Evolutionary conservation across 768 basidiomycete species (phyloP).

Genomic region (Boletus eberwhitei): DNA sequence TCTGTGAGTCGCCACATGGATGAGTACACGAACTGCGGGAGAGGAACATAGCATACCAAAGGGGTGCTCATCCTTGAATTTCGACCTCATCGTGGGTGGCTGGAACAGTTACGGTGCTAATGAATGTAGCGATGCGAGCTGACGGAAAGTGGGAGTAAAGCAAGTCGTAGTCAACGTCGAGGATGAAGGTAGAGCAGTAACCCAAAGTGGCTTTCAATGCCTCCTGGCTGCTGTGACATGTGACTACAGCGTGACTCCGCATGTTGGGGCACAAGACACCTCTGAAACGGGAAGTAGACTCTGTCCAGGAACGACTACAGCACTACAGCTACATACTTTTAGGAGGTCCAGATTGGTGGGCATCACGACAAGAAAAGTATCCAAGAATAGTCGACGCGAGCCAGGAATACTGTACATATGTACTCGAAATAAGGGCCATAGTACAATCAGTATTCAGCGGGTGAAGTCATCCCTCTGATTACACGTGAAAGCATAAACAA

Average conservation of each 20-base stretch:
- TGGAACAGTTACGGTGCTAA: constrained; percentile 2
- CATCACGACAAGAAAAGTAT: not conserved
- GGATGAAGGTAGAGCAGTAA: constrained; percentile 19
- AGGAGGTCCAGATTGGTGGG: not conserved
- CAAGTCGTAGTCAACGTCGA: constrained; percentile 26
- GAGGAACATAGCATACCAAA: constrained; percentile 61
- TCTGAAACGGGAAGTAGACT: constrained; percentile 10
- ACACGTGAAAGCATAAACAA: not conserved
- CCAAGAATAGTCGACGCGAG: not conserved
- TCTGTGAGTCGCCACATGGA: constrained; percentile 47
- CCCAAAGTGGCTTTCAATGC: constrained; percentile 28
- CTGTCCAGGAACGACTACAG: not conserved
- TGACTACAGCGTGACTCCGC: constrained; percentile 30
- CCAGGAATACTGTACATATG: not conserved
- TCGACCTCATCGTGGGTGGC: constrained; percentile 68
- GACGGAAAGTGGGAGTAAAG: constrained; percentile 7
- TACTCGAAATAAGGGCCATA: not conserved
- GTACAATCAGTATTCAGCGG: not conserved
- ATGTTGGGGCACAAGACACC: constrained; percentile 13
- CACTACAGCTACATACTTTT: not conserved
- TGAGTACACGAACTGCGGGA: constrained; percentile 34
- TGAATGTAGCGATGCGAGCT: constrained; percentile 3
- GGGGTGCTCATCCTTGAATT: constrained; percentile 99
- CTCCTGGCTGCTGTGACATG: constrained; percentile 34
- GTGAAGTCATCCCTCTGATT: too few species aligned